Percentiles rank a stretch among this genome's conserved stretches.
Evolutionary conservation across 495 filamentous ascomycete species (phyloP).

Genomic region (Xylaria acuta): DNA sequence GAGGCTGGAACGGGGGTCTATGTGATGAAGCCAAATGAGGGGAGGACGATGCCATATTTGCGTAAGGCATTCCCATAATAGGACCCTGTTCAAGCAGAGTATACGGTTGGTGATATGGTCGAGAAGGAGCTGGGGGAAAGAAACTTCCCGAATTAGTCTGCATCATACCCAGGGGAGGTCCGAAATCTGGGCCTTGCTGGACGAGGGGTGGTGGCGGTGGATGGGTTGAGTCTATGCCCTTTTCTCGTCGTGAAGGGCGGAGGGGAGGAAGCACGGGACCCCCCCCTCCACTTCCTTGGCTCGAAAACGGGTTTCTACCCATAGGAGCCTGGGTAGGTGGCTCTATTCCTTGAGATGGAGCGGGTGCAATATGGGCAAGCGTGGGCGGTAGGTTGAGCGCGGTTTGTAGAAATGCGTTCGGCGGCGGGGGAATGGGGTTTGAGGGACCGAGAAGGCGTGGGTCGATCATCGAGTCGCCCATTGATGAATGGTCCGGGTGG

Average conservation of each 20-base stretch:
- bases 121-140: slow-evolving; percentile 43
- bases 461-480: slow-evolving; percentile 35
- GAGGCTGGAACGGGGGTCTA: slow-evolving; percentile 28
- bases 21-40: slow-evolving; percentile 28
- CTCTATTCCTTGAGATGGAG: slow-evolving; percentile 29
- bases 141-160: slow-evolving; percentile 48
- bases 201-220: slow-evolving; percentile 27
- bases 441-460: slow-evolving; percentile 31
- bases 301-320: slow-evolving; percentile 35
- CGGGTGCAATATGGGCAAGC: slow-evolving; percentile 36
- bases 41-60: slow-evolving; percentile 24
- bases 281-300: slow-evolving; percentile 27
- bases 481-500: neutral
- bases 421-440: slow-evolving; percentile 21
- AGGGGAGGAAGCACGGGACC: slow-evolving; percentile 46
- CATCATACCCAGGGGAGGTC: slow-evolving; percentile 40
- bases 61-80: slow-evolving; percentile 26
- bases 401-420: slow-evolving; percentile 50
- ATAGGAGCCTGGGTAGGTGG: slow-evolving; percentile 20
- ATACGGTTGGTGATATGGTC: slow-evolving; percentile 51
- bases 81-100: slow-evolving; percentile 39
- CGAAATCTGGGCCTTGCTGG: slow-evolving; percentile 32
- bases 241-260: slow-evolving; percentile 44
- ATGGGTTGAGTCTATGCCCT: slow-evolving; percentile 17
- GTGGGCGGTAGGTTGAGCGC: slow-evolving; percentile 47